Evolutionary conservation across 495 filamentous ascomycete species (phyloP).

Genomic region (Trichoderma virens): DNA sequence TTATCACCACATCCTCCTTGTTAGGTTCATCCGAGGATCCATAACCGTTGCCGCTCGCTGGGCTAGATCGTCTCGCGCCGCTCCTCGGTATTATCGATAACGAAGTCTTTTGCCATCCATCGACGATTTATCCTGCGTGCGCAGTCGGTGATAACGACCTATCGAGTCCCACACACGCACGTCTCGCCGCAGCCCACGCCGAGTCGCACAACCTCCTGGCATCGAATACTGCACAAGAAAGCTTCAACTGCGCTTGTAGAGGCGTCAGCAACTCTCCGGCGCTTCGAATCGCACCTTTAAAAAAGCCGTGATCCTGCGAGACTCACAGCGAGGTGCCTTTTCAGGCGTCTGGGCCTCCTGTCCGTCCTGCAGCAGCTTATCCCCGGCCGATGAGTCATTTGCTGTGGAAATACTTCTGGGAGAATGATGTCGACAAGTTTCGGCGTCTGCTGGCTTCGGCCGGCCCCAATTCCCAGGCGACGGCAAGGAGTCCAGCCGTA

Average conservation of each 20-base stretch:
- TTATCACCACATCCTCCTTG: neutral
- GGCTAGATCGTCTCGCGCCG: neutral
- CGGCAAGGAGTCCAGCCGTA: conserved; percentile 32
- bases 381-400: conserved; percentile 83
- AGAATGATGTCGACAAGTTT: conserved; percentile 93
- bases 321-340: conserved; percentile 75
- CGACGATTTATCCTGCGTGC: neutral
- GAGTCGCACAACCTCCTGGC: neutral
- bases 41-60: neutral
- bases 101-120: neutral
- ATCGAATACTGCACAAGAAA: neutral
- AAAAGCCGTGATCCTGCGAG: conserved; percentile 74
- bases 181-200: neutral
- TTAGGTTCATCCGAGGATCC: neutral
- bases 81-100: neutral
- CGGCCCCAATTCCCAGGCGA: conserved; percentile 41
- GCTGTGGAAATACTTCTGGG: conserved; percentile 91
- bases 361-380: conserved; percentile 21
- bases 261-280: conserved; percentile 20
- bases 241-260: neutral
- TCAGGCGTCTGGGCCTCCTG: conserved; percentile 48
- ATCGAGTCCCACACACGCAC: conserved; percentile 5
- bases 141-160: neutral
- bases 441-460: conserved; percentile 68
- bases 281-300: conserved; percentile 57